Base-by-base conservation (phyloP, 202 grass and related monocot genomes). In the Bolboschoenoplectus hybrid region DNA sequence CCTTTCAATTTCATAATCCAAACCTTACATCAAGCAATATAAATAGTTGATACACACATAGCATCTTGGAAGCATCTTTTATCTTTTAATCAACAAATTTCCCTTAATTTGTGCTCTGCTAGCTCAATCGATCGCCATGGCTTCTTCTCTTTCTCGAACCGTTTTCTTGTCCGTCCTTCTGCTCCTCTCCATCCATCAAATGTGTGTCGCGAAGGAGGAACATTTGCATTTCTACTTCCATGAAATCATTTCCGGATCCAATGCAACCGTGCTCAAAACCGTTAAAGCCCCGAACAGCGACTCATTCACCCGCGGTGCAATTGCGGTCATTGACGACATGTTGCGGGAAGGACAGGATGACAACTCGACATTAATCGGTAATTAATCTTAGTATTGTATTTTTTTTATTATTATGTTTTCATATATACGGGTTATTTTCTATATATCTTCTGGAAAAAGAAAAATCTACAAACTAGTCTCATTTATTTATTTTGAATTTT, bases 221-320 rank as follows among this genome's bases (percentile, higher is more conserved):
- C 36, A 81, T 38, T 26, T 81, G 57, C 38, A 81, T 46, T 81
- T 81, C 60, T 81, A 64, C 57, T 47, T 81, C 2, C 79, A 81
- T 64, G 79, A 81, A 64, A 46, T 64, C 39, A 38, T 81, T 13
- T 44, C 79, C 2, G 79, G 79, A 45, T 6, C 56, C 8, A 46
- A 81, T 63, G 57, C 55, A 45, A 81, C 79, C 2, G 0, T 8
- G 14, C 0, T 64, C 3, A 19, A 17, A 6, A 38, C 43, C 19
- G 79, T 81, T 9, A 81, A 45, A 2, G 16, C 79, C 10, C 38
- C 55, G 1, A 81, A 81, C 8, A 63, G 60, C 57, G 10, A 19
- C 7, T 43, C 53, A 11, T 63, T 63, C 26, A 38, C 73, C 17
- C 32, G 34, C 10, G 73, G 73, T 55, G 11, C 49, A 35, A 76